Conservation (phyloP, 495 filamentous ascomycete species). For the Cryomyces minteri region DNA sequence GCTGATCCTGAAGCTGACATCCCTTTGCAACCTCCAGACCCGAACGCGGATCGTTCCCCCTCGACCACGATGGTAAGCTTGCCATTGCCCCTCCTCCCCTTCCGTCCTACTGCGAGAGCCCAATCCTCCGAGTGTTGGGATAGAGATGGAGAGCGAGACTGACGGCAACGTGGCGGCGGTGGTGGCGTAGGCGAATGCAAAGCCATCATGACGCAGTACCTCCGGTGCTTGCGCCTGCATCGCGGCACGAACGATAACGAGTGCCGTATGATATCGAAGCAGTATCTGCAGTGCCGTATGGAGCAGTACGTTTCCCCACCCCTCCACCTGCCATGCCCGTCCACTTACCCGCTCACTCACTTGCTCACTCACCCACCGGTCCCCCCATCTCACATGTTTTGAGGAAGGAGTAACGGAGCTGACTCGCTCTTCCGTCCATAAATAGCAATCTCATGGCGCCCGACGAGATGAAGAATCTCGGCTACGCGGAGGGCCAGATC, state of each 20-base stretch:
- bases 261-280: constrained; percentile 70
- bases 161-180: no score
- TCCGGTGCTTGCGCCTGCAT: constrained; percentile 64
- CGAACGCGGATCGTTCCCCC: constrained; percentile 87
- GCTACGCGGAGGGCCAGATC: constrained; percentile 42
- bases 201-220: constrained; percentile 61
- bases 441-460: constrained; percentile 83
- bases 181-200: constrained; percentile 67
- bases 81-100: neutral
- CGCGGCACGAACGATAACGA: constrained; percentile 71
- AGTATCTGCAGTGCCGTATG: constrained; percentile 84
- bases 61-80: constrained; percentile 75
- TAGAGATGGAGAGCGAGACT: no score
- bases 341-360: neutral
- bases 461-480: constrained; percentile 84
- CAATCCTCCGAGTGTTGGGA: neutral
- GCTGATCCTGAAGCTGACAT: neutral
- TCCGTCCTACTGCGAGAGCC: neutral
- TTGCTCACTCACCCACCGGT: constrained; percentile 1
- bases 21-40: constrained; percentile 33
- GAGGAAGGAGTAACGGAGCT: neutral
- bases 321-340: constrained; percentile 2
- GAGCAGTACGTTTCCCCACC: constrained; percentile 47
- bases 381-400: constrained; percentile 1
- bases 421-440: neutral